Evolutionary conservation across 257 asterid species (phyloP).

Genomic region (Plantago ovata): DNA sequence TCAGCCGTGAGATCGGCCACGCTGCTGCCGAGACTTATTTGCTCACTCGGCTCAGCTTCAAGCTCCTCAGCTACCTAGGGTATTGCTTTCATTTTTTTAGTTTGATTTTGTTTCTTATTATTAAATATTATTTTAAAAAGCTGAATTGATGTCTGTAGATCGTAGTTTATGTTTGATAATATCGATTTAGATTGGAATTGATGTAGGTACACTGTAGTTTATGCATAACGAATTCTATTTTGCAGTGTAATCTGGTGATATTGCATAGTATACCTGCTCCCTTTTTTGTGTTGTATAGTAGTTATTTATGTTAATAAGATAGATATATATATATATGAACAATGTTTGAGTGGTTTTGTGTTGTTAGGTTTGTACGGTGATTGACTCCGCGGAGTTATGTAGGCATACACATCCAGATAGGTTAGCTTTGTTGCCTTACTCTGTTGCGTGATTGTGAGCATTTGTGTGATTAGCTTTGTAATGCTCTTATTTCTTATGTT

Average conservation of each 20-base stretch:
- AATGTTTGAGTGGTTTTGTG: constrained; percentile 6
- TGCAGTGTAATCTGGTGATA: too few relatives aligned
- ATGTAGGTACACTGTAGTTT: too few relatives aligned
- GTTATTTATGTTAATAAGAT: not conserved
- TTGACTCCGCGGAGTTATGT: constrained; percentile 90
- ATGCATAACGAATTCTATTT: too few relatives aligned
- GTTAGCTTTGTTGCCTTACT: constrained; percentile 34
- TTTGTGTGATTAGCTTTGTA: constrained; percentile 9
- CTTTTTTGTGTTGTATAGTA: not conserved
- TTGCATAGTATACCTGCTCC: too few relatives aligned
- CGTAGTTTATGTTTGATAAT: too few relatives aligned
- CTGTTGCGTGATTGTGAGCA: not conserved
- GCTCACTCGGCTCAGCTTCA: constrained; percentile 75
- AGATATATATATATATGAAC: too few relatives aligned
- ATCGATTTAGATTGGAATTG: too few relatives aligned
- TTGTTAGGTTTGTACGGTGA: constrained; percentile 82
- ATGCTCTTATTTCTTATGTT: not conserved
- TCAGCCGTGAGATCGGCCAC: constrained; percentile 71
- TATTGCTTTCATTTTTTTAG: constrained; percentile 16
- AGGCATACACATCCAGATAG: constrained; percentile 96
- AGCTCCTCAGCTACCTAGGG: constrained; percentile 93
- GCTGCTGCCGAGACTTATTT: constrained; percentile 96
- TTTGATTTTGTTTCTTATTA: not conserved
- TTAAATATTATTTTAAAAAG: too few relatives aligned
- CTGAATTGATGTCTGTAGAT: too few relatives aligned